Evolutionary conservation across 75 land plant genomes (phyloP).

Genomic region (Azolla pinnata): DNA sequence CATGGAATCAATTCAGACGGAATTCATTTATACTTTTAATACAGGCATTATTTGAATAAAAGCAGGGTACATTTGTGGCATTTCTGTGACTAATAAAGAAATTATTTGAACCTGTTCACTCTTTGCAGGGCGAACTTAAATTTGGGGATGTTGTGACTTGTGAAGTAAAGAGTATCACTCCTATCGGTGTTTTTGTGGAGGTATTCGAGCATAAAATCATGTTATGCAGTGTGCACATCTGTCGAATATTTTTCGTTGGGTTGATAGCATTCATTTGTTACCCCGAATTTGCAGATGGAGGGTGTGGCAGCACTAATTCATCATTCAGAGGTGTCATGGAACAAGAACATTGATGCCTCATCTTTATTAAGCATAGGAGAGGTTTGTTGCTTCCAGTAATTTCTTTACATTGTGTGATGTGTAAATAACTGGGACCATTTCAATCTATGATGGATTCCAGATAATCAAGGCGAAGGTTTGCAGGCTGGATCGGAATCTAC

Average conservation of each 20-base stretch:
- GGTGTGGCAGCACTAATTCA: slow-evolving; percentile 28
- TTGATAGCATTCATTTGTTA: not conserved
- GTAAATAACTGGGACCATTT: no score
- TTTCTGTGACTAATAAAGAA: not conserved
- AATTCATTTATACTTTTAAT: not conserved
- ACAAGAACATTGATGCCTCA: slow-evolving; percentile 16
- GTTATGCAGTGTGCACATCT: no score
- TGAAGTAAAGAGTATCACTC: slow-evolving; percentile 21
- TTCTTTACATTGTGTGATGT: no score
- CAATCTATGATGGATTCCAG: no score
- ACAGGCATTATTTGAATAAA: no score
- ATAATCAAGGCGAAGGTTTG: slow-evolving; percentile 24
- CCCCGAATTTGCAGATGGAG: slow-evolving; percentile 10
- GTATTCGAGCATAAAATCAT: no score
- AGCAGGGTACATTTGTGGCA: no score
- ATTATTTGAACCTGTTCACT: no score
- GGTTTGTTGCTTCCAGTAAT: not conserved
- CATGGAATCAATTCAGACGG: not conserved
- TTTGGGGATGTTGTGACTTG: slow-evolving; percentile 23
- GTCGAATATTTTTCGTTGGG: no score
- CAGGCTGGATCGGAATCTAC: slow-evolving; percentile 20
- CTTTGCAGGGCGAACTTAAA: slow-evolving; percentile 14
- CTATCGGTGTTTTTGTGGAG: slow-evolving; percentile 31
- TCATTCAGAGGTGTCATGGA: slow-evolving; percentile 27
- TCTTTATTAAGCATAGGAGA: slow-evolving; percentile 6